Conservation (phyloP, 2,329 filamentous ascomycete genomes). For the Fusarium veterinarium region DNA sequence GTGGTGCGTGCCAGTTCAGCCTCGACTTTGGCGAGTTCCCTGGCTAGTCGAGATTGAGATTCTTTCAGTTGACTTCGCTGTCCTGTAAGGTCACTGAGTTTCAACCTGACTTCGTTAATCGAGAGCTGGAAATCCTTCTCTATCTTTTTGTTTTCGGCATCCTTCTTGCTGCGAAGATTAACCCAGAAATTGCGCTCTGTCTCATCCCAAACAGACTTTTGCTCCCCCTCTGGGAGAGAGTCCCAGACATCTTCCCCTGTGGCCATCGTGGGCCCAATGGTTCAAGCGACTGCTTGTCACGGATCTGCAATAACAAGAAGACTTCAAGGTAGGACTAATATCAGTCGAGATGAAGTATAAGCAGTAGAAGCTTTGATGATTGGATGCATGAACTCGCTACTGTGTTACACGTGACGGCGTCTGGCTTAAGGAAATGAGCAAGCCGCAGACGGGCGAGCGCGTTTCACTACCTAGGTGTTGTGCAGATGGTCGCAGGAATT, state of each 20-base stretch:
- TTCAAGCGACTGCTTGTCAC: not conserved
- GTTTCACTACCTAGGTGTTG: slow-evolving; percentile 21
- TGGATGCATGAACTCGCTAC: slow-evolving; percentile 9
- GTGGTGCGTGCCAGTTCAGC: slow-evolving; percentile 50
- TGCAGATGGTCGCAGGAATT: slow-evolving; percentile 28
- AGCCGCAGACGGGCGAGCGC: not conserved
- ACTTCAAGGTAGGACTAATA: not conserved
- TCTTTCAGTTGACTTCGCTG: slow-evolving; percentile 46
- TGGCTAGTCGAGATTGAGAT: slow-evolving; percentile 44
- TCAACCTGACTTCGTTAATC: slow-evolving; percentile 43
- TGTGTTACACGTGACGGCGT: slow-evolving; percentile 15
- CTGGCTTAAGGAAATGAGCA: slow-evolving; percentile 1
- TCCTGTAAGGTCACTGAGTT: slow-evolving; percentile 46
- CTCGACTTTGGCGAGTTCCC: slow-evolving; percentile 52
- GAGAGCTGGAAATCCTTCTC: slow-evolving; percentile 44
- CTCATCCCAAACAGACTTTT: slow-evolving; percentile 51
- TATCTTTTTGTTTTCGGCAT: slow-evolving; percentile 36
- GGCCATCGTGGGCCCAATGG: slow-evolving; percentile 33
- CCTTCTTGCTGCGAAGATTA: slow-evolving; percentile 43
- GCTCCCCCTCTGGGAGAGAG: slow-evolving; percentile 48
- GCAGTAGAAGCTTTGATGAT: slow-evolving; percentile 5
- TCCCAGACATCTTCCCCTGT: slow-evolving; percentile 45
- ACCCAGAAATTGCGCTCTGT: slow-evolving; percentile 52
- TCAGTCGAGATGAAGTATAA: not conserved
- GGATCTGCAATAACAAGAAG: not conserved